Base-by-base conservation (phyloP, 495 filamentous ascomycete genomes). In the Annulohypoxylon bovei region DNA sequence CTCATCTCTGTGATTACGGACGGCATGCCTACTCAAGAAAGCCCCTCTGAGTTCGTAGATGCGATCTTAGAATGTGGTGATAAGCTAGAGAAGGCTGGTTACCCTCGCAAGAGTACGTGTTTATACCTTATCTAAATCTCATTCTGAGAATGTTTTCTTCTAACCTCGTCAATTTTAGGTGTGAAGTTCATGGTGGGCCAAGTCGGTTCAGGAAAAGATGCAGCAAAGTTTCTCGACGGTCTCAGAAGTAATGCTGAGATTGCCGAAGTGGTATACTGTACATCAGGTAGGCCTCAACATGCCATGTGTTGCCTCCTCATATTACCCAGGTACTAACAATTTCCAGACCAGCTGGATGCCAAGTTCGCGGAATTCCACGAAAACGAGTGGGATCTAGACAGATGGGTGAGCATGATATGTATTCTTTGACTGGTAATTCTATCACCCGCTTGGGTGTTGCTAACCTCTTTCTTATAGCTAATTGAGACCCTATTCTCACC, bases 111-210 rank as follows among this genome's bases (percentile, higher is more conserved):
- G 0, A 60, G 56, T 60, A 32, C 5, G 20, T 23, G 7, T 46
- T 11, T 44, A 44, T 20, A 7, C 18, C 18, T n/a, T n/a, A n/a
- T n/a, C n/a, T n/a, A n/a, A n/a, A n/a, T n/a, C 6, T 5, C 1
- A 23, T 46, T 8, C 20, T 16, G 9, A 2, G 28, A 14, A 14
- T 16, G 28, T 14, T 52, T 1, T 52, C 6, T 2, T 6, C 47
- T 52, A 28, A 52, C 23, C 12, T 1, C 12, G 12, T 52, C 22
- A 30, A 12, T 11, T 30, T 11, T 30, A 52, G 47, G 47, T 52
- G 47, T 52, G 3, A 52, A 52, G 22, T 52, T 52, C 47, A 32
- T 52, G 47, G 47, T 27, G 11, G 47, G 47, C 47, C 47, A 52
- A 28, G 27, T 52, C 22, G 47, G 47, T 1, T 9, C 47, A 18